Evolutionary conservation across 2,329 filamentous ascomycete genomes (phyloP).

Genomic region (Colletotrichum horii): DNA sequence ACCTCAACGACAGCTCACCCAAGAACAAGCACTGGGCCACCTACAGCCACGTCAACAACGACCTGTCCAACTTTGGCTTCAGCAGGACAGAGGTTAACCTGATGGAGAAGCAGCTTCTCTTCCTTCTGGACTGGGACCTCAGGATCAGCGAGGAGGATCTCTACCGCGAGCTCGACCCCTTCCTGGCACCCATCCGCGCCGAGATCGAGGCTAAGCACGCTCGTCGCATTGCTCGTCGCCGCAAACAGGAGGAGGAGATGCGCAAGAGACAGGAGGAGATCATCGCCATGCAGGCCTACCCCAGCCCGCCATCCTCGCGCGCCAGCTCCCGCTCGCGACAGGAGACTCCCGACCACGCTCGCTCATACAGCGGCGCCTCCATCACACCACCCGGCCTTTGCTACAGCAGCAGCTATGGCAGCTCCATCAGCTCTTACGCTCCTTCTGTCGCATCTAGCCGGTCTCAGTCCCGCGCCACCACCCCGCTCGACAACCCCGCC

Average conservation of each 20-base stretch:
- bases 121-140: slow-evolving; percentile 93
- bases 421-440: slow-evolving; percentile 50
- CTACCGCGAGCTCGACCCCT: slow-evolving; percentile 84
- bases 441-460: slow-evolving; percentile 51
- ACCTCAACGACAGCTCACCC: slow-evolving; percentile 96
- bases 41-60: slow-evolving; percentile 80
- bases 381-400: slow-evolving; percentile 52
- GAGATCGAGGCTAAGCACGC: slow-evolving; percentile 57
- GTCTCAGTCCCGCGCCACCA: slow-evolving; percentile 51
- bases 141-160: slow-evolving; percentile 85
- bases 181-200: slow-evolving; percentile 82
- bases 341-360: slow-evolving; percentile 44
- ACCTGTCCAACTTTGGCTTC: slow-evolving; percentile 79
- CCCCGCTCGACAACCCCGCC: slow-evolving; percentile 51
- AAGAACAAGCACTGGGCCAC: slow-evolving; percentile 99
- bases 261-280: slow-evolving; percentile 41
- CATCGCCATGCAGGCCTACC: slow-evolving; percentile 38
- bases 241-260: slow-evolving; percentile 47
- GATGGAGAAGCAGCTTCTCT: slow-evolving; percentile 98
- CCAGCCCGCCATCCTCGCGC: slow-evolving; percentile 52
- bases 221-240: slow-evolving; percentile 54
- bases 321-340: slow-evolving; percentile 45
- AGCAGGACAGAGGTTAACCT: slow-evolving; percentile 95
- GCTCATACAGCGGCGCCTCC: slow-evolving; percentile 39
- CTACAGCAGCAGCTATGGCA: slow-evolving; percentile 44